Base-by-base conservation (phyloP, 2,329 filamentous ascomycete genomes). In the Trichophyton mentagrophytes region DNA sequence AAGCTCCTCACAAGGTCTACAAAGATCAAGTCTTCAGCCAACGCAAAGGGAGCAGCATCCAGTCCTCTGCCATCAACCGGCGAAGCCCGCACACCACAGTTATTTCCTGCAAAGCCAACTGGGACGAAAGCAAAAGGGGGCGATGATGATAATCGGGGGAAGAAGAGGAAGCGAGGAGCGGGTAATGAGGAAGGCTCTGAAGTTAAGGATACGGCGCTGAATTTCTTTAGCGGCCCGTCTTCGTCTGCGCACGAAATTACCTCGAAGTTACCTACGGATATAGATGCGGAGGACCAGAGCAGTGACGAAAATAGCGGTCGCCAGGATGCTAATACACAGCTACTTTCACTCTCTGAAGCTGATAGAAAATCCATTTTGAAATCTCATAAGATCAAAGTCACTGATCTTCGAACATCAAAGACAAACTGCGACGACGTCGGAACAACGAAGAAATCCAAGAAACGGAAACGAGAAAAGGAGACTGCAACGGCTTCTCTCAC, bases 341-440 rank as follows among this genome's bases (percentile, higher is more conserved):
- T 13, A 25, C 4, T 33, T n/a, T 40, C 25, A 25, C 57, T 90
- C 66, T 82, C 84, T 67, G 81, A 87, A 67, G 85, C 87, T 61
- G 84, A 91, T 70, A 86, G 88, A 67, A 85, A 86, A 67, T 83
- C 85, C 62, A 78, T 92, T 9, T 75, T 96, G 63, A 85, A 85
- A 63, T 86, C 85, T 61, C 90, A 96, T 73, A 88, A 90, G 65
- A 79, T 96, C 65, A 96, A 96, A 72, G 82, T 95, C 44, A 89
- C 88, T 0, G 77, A 95, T 57, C 76, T 96, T n/a, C 83, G 82
- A 25, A 61, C 61, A 11, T n/a, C 58, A 11, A 36, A 51, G 3
- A 17, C 15, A 13, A 47, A n/a, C 8, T n/a, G 57, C 44, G 51
- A 60, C 11, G 67, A 76, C 46, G 74, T 73, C 51, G 74, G 51